These are phyloP conservation scores for Saccharomycopsis fermentans DNA, from an alignment of 805 yeast species.

Conservation along the genomic window DNA sequence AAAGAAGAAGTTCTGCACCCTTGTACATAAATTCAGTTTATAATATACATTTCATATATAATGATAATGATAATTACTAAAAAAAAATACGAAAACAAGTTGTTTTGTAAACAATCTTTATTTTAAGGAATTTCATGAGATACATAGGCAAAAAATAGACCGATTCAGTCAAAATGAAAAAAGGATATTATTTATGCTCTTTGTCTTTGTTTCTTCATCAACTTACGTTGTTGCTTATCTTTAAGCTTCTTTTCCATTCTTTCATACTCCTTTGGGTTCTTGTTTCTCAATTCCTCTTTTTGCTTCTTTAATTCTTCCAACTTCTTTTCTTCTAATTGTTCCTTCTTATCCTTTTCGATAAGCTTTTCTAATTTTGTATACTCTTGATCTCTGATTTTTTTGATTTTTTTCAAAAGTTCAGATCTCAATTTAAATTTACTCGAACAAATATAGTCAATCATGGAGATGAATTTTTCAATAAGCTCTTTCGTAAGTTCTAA, in stretches of 20 bases:
- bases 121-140: too few relatives aligned
- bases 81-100: neutral
- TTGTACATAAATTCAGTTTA: slow-evolving; percentile 1
- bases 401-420: slow-evolving; percentile 68
- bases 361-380: slow-evolving; percentile 55
- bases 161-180: too few relatives aligned
- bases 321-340: slow-evolving; percentile 58
- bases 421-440: slow-evolving; percentile 48
- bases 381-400: slow-evolving; percentile 69
- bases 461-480: slow-evolving; percentile 44
- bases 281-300: slow-evolving; percentile 44
- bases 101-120: neutral
- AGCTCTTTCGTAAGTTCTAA: slow-evolving; percentile 39
- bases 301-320: slow-evolving; percentile 58
- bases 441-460: slow-evolving; percentile 50
- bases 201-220: slow-evolving; percentile 50
- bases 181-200: slow-evolving; percentile 21
- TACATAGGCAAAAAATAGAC: too few relatives aligned
- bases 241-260: slow-evolving; percentile 67
- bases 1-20: neutral
- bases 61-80: neutral
- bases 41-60: neutral
- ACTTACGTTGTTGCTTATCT: slow-evolving; percentile 74
- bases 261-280: slow-evolving; percentile 70
- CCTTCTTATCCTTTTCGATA: slow-evolving; percentile 56